Percentiles rank a stretch among this genome's conserved stretches.
Conservation (phyloP, 768 basidiomycete species). For the Coprinopsis marcescibilis region DNA sequence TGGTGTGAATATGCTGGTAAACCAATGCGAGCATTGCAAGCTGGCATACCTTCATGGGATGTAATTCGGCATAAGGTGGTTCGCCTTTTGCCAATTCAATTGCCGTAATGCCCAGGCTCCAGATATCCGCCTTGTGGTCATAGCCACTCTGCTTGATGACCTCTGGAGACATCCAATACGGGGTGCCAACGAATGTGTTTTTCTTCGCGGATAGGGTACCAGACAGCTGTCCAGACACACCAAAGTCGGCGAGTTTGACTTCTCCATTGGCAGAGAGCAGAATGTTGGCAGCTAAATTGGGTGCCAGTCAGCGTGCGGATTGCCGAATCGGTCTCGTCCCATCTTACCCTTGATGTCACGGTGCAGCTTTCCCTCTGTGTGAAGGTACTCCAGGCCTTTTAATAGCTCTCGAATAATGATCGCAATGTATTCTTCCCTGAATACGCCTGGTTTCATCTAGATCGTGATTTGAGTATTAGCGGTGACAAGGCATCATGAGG, state of each 20-base stretch:
- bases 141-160: slow-evolving; percentile 99
- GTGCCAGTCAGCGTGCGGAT: neutral
- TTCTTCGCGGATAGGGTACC: slow-evolving; percentile 91
- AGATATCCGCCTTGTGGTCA: slow-evolving; percentile 98
- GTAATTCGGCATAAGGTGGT: slow-evolving; percentile 95
- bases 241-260: slow-evolving; percentile 98
- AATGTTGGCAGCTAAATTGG: slow-evolving; percentile 79
- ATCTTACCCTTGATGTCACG: slow-evolving; percentile 94
- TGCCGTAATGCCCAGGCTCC: slow-evolving; percentile 96
- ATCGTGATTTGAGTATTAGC: slow-evolving; percentile 12
- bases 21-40: neutral
- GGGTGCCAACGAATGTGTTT: slow-evolving; percentile 97
- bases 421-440: slow-evolving; percentile 97
- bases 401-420: slow-evolving; percentile 93
- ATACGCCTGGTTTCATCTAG: slow-evolving; percentile 98
- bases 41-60: slow-evolving; percentile 93
- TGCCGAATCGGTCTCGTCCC: neutral
- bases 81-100: slow-evolving; percentile 98
- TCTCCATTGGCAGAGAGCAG: slow-evolving; percentile 87
- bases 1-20: neutral
- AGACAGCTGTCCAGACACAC: slow-evolving; percentile 95
- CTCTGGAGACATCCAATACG: slow-evolving; percentile 99
- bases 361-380: slow-evolving; percentile 93
- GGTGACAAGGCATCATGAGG: slow-evolving; percentile 10
- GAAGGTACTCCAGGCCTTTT: slow-evolving; percentile 90